Evolutionary conservation across 495 filamentous ascomycete species (phyloP), one percentile per base, ranked within the genome.

Genomic region (Annulohypoxylon nitens): DNA sequence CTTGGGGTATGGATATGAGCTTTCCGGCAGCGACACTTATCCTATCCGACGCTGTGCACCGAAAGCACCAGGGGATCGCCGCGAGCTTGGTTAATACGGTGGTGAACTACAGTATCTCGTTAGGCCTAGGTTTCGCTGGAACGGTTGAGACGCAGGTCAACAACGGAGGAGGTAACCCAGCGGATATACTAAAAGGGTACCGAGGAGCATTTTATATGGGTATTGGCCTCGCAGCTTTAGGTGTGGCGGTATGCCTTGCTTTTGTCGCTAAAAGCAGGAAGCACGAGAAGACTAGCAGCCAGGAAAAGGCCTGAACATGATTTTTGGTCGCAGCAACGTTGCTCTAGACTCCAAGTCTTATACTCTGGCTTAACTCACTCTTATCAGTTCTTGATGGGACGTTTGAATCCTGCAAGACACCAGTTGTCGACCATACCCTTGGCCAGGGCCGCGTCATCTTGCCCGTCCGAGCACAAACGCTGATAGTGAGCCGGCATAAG

Each of bases 1-100:
- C 85, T 2, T 87, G 83, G 81, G 87, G 86, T 33, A 88, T 89
- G 86, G 84, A 85, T 65, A 84, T 86, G 73, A 76, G 70, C 33
- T 81, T 83, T 10, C 79, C 79, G 5, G 78, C 80, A 0, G 76
- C 74, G 30, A 83, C 79, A 2, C 76, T 85, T 14, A 81, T 86
- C 10, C 64, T 85, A 1, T 78, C 76, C 39, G 80, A 83, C 45
- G 75, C 81, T 11, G 78, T 86, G 23, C 78, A 77, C 12, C 78
- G 70, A 26, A 66, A 81, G 25, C 75, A 84, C 54, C 84, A 86
- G 61, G 84, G 84, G 0, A 79, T 85, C n/a, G 82, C 77, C 7
- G 79, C 81, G 2, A 81, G 77, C 51, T 63, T 86, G 43, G 77
- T 85, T 30, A 83, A 78, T 14, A 85, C 83, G 0, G 76, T 83